phyloP scores from a whole-genome alignment of 257 asterid genomes.

The Echium plantagineum region DNA sequence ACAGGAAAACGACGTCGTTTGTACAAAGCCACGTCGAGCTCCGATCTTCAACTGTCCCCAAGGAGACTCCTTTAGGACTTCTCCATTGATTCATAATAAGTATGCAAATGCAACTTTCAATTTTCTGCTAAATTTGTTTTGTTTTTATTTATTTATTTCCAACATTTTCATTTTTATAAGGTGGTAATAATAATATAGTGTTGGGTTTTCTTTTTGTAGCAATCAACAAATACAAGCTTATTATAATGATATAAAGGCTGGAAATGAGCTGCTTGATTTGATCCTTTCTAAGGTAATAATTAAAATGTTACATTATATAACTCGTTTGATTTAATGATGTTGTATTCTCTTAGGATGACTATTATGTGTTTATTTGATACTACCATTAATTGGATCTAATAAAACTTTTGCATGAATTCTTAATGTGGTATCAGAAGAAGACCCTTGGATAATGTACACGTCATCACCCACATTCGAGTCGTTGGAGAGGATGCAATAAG shows the following conservation, averaged over 20 bases:
- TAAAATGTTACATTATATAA: not conserved
- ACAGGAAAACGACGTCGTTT: slow-evolving; percentile 24
- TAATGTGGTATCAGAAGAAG: too few species aligned
- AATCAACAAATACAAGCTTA: slow-evolving; percentile 30
- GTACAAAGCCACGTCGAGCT: slow-evolving; percentile 46
- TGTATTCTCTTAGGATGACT: too few species aligned
- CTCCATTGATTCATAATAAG: slow-evolving; percentile 17
- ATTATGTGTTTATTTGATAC: too few species aligned
- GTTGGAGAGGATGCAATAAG: too few species aligned
- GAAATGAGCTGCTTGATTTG: slow-evolving; percentile 42
- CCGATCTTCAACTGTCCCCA: slow-evolving; percentile 12
- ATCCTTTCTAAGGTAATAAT: slow-evolving; percentile 37
- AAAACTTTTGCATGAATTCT: too few species aligned
- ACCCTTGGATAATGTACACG: too few species aligned
- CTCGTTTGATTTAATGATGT: not conserved
- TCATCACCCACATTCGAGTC: too few species aligned
- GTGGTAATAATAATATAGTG: not conserved
- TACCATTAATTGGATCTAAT: too few species aligned
- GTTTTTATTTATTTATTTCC: too few species aligned
- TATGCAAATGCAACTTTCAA: too few species aligned
- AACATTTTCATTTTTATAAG: not conserved
- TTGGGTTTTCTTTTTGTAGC: slow-evolving; percentile 9
- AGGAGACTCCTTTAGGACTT: slow-evolving; percentile 6
- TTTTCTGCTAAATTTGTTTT: too few species aligned
- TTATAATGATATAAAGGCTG: slow-evolving; percentile 40